phyloP scores from a whole-genome alignment of 1,284 basidiomycete species.

The Malassezia psittaci region DNA sequence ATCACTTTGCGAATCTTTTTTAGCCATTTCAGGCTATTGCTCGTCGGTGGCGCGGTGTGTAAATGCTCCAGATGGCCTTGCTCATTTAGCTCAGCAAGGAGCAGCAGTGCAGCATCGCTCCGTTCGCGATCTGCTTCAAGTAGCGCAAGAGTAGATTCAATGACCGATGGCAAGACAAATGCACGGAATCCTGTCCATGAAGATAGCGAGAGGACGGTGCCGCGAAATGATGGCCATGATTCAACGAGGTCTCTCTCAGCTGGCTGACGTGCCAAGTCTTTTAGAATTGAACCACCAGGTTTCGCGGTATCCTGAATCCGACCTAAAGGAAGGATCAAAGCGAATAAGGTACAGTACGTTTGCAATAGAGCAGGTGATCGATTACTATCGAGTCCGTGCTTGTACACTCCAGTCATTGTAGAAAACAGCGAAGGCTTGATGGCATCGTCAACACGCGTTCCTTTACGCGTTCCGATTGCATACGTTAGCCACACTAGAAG shows the following conservation, averaged over 20 bases:
- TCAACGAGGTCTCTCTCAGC: not conserved
- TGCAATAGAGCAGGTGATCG: not conserved
- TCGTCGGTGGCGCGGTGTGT: slow-evolving; percentile 11
- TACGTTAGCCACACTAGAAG: slow-evolving; percentile 31
- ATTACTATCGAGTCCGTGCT: not conserved
- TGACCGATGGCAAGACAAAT: slow-evolving; percentile 32
- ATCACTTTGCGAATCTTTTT: not conserved
- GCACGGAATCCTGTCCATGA: slow-evolving; percentile 39
- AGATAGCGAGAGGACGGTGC: slow-evolving; percentile 28
- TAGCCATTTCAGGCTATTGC: slow-evolving; percentile 8
- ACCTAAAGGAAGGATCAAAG: slow-evolving; percentile 30
- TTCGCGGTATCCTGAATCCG: slow-evolving; percentile 32
- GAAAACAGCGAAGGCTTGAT: slow-evolving; percentile 29
- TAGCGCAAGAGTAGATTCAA: slow-evolving; percentile 27
- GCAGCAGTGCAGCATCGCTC: slow-evolving; percentile 18
- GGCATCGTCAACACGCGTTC: slow-evolving; percentile 29
- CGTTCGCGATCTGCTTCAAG: not conserved
- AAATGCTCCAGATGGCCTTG: slow-evolving; percentile 10
- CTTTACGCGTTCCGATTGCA: slow-evolving; percentile 37
- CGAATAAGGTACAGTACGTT: slow-evolving; percentile 20
- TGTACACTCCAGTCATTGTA: slow-evolving; percentile 20
- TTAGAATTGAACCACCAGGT: slow-evolving; percentile 13
- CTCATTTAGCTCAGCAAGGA: slow-evolving; percentile 25
- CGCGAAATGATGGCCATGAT: slow-evolving; percentile 29
- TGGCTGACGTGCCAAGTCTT: slow-evolving; percentile 17